phyloP scores from a whole-genome alignment of 192 early-diverging fungal species.

The Backusella sp. region DNA sequence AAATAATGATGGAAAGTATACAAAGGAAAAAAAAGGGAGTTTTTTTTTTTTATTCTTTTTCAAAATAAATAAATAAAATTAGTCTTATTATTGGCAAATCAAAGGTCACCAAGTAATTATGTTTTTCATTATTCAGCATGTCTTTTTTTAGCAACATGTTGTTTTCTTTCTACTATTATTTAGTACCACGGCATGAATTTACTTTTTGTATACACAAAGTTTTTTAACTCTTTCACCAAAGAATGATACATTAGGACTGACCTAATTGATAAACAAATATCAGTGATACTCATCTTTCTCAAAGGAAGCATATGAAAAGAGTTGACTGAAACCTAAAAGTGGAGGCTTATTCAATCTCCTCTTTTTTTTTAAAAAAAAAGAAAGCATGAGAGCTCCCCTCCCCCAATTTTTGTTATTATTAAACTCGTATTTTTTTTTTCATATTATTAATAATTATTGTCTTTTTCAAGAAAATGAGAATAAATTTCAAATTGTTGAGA shows the following conservation, averaged over 20 bases:
- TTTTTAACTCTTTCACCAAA: neutral
- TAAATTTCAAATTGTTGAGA: too few relatives aligned
- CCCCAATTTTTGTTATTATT: constrained; percentile 1
- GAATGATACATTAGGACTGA: neutral
- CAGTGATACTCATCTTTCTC: too few relatives aligned
- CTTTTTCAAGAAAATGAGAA: too few relatives aligned
- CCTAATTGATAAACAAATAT: too few relatives aligned
- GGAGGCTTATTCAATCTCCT: neutral
- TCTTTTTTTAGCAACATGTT: constrained; percentile 1
- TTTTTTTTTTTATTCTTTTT: neutral
- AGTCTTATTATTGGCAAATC: neutral
- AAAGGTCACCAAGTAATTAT: constrained; percentile 4
- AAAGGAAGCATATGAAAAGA: neutral
- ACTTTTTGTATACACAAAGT: neutral
- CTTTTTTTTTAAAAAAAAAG: neutral
- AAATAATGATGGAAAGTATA: constrained; percentile 14
- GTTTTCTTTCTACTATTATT: neutral
- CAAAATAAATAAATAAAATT: constrained; percentile 7
- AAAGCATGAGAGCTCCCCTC: neutral
- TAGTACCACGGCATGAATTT: neutral
- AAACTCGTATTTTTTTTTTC: neutral
- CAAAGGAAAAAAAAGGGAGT: neutral
- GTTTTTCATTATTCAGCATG: constrained; percentile 2
- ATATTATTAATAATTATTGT: neutral
- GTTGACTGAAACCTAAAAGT: neutral